Evolutionary conservation across 2,329 filamentous ascomycete genomes (phyloP).

Genomic region (Bipolaris bicolor): DNA sequence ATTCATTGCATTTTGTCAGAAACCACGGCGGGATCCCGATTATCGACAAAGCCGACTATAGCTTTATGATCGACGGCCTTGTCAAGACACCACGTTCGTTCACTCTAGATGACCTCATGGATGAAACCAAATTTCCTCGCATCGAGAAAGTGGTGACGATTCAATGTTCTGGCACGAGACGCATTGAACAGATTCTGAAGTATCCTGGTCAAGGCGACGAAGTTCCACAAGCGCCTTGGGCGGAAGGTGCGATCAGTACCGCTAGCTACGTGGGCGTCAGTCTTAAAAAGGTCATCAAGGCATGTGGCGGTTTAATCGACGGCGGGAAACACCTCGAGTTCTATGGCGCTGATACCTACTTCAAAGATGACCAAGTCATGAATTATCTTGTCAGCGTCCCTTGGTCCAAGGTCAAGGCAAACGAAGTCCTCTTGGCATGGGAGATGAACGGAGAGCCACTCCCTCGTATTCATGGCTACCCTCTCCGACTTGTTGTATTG

Average conservation of each 20-base stretch:
- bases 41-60: constrained; percentile 64
- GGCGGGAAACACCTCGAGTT: constrained; percentile 69
- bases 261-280: constrained; percentile 68
- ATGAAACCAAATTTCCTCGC: constrained; percentile 66
- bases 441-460: constrained; percentile 73
- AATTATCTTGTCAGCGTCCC: constrained; percentile 74
- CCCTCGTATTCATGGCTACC: constrained; percentile 70
- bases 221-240: constrained; percentile 50
- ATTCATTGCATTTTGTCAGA: constrained; percentile 68
- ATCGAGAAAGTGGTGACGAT: constrained; percentile 65
- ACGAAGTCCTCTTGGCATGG: constrained; percentile 72
- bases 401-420: constrained; percentile 68
- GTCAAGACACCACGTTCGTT: constrained; percentile 64
- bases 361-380: constrained; percentile 69
- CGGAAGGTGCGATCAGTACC: constrained; percentile 69
- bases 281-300: constrained; percentile 72
- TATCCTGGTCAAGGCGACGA: constrained; percentile 73
- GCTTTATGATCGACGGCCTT: constrained; percentile 64
- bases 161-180: constrained; percentile 72
- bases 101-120: constrained; percentile 64
- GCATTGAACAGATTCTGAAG: constrained; percentile 69
- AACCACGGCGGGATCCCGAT: constrained; percentile 75
- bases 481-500: constrained; percentile 66
- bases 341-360: constrained; percentile 73
- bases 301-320: constrained; percentile 62